Base-by-base conservation (phyloP, 331 rosid species). In the Malus hybrid region DNA sequence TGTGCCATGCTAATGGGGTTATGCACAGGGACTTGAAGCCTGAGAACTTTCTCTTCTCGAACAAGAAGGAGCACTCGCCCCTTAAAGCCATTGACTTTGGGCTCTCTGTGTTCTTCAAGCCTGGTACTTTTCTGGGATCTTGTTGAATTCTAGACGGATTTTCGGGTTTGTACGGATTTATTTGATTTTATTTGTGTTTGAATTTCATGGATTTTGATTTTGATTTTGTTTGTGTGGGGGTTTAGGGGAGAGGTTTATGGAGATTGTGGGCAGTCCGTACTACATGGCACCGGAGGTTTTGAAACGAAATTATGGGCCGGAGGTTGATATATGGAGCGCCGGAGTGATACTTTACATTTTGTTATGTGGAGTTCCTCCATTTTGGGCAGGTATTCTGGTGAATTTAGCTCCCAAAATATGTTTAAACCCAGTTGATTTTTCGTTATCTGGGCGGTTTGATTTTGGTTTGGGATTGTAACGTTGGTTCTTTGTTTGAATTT, bases 201-300 rank as follows among this genome's bases (percentile, higher is more conserved):
- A 32, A 10, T 65, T 59, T 15, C 14, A 6, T 67, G 33, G 73
- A 14, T 56, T 34, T 12, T 13, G 44, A 22, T 50, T 50, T 24
- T 24, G 24, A 24, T 24, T 79, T 39, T 13, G 33, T 65, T 14
- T 36, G 31, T 78, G 67, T 46, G 63, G 59, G 31, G 48, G 19
- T 78, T 71, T 48, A 94, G 99, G 97, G 60, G 90, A 92, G 81
- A 92, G 60, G 80, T 95, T 95, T 81, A 77, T 88, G 20, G 97
- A 95, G 92, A 92, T 92, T 75, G 99, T 95, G 63, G 99, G 99
- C 76, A 95, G 99, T 84, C 97, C 97, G 29, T 95, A 95, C 76
- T 95, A 95, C 67, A 92, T 95, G 97, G 99, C 99, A 2, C 99
- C 99, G 1, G 99, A 92, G 88, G 99, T 95, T 52, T 78, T 95